Percentiles rank a stretch among this genome's conserved stretches.
Conservation (phyloP, 140 eudicot genomes). For the Stevia rebaudiana region DNA sequence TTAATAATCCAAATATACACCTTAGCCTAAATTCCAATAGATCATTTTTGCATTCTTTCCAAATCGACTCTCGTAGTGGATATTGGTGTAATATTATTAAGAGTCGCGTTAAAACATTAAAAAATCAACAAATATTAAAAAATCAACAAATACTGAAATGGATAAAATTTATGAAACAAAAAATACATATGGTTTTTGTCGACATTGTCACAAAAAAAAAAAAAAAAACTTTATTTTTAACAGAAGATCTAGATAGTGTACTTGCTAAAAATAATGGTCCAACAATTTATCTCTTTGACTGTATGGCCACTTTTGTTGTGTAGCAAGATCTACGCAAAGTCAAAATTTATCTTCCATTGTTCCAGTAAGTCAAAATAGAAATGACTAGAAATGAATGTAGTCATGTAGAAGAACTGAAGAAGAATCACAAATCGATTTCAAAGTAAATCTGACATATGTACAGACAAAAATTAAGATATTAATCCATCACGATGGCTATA, state of each 20-base stretch:
- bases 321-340: constrained; percentile 9
- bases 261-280: constrained; percentile 6
- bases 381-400: background rate
- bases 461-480: background rate
- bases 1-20: too few species aligned
- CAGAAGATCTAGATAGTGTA: background rate
- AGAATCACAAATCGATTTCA: constrained; percentile 12
- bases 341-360: background rate
- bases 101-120: too few species aligned
- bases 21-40: too few species aligned
- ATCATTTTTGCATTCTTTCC: too few species aligned
- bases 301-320: constrained; percentile 1
- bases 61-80: too few species aligned
- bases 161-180: background rate
- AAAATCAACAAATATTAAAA: too few species aligned
- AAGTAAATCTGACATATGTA: constrained; percentile 23
- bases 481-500: constrained; percentile 37
- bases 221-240: too few species aligned
- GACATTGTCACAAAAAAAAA: background rate
- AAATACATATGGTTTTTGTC: background rate
- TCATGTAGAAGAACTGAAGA: too few species aligned
- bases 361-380: constrained; percentile 18
- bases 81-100: too few species aligned
- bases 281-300: background rate
- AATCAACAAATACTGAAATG: background rate